These are phyloP conservation scores for Truncatella angustata DNA, from an alignment of 2,329 filamentous ascomycete species.

Conservation along the genomic window DNA sequence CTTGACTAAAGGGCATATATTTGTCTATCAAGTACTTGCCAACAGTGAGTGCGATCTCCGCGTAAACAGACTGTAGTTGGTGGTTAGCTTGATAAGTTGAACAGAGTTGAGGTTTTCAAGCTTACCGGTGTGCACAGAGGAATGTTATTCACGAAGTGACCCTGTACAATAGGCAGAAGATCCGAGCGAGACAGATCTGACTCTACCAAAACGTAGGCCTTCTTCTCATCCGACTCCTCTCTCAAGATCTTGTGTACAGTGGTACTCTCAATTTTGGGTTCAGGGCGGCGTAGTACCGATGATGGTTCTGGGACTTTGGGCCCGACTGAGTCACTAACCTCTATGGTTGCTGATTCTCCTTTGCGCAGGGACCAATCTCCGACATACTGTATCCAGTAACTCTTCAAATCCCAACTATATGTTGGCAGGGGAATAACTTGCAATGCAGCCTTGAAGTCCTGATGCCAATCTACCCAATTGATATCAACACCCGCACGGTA, in stretches of 20 bases:
- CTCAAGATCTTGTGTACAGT: no score
- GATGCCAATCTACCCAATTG: constrained; percentile 50
- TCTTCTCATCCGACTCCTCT: no score
- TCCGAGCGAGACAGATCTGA: no score
- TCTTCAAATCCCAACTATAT: constrained; percentile 72
- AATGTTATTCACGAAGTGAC: no score
- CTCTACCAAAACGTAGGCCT: no score
- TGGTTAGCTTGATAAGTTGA: no score
- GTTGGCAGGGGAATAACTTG: no score
- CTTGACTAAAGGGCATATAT: constrained; percentile 36
- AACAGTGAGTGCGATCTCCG: constrained; percentile 64
- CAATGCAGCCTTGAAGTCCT: constrained; percentile 50
- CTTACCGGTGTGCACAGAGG: constrained; percentile 39
- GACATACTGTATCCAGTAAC: constrained; percentile 63
- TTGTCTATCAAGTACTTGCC: constrained; percentile 58
- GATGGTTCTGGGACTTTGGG: constrained; percentile 8
- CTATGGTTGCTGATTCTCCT: constrained; percentile 16
- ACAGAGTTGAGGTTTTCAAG: constrained; percentile 9
- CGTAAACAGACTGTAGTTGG: constrained; percentile 44
- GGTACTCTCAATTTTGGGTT: no score
- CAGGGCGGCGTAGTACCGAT: constrained; percentile 34
- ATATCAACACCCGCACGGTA: neutral
- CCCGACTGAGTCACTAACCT: neutral
- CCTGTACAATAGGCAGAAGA: no score
- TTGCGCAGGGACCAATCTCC: constrained; percentile 74